These are phyloP conservation scores for Xylariomycetidae sp. DNA, from an alignment of 2,329 filamentous ascomycete species.

Conservation along the genomic window DNA sequence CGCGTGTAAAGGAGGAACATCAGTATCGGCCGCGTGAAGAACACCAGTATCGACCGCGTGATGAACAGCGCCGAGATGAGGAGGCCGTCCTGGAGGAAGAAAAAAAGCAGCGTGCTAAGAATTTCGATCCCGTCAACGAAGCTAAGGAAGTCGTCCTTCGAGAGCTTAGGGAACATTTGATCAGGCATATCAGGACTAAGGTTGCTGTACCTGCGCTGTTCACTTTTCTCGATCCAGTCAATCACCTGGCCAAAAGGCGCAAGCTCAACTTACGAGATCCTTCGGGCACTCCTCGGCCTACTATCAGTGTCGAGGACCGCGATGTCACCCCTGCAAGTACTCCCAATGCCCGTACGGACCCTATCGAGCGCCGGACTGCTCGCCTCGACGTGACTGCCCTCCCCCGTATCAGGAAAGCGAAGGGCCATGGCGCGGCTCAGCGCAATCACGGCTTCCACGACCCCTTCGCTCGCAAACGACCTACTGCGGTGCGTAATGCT, in stretches of 20 bases:
- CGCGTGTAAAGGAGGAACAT: conserved; percentile 59
- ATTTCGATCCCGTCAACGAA: conserved; percentile 85
- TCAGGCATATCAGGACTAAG: conserved; percentile 83
- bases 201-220: conserved; percentile 78
- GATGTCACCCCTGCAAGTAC: conserved; percentile 61
- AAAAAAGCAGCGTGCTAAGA: conserved; percentile 78
- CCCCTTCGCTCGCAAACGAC: conserved; percentile 60
- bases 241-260: conserved; percentile 73
- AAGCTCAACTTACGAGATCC: conserved; percentile 56
- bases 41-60: conserved; percentile 58
- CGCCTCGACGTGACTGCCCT: conserved; percentile 59
- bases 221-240: conserved; percentile 75
- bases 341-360: conserved; percentile 58
- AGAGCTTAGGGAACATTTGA: conserved; percentile 80
- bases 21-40: conserved; percentile 63
- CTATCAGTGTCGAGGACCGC: conserved; percentile 55
- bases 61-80: conserved; percentile 69
- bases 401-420: conserved; percentile 70
- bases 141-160: conserved; percentile 73
- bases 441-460: conserved; percentile 63
- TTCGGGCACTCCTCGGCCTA: conserved; percentile 30
- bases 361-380: conserved; percentile 55
- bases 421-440: conserved; percentile 51
- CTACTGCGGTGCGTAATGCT: conserved; percentile 51
- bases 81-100: conserved; percentile 84